These are phyloP conservation scores for Dictyophora rubrovolvata DNA, from an alignment of 768 basidiomycete species.

Conservation along the genomic window DNA sequence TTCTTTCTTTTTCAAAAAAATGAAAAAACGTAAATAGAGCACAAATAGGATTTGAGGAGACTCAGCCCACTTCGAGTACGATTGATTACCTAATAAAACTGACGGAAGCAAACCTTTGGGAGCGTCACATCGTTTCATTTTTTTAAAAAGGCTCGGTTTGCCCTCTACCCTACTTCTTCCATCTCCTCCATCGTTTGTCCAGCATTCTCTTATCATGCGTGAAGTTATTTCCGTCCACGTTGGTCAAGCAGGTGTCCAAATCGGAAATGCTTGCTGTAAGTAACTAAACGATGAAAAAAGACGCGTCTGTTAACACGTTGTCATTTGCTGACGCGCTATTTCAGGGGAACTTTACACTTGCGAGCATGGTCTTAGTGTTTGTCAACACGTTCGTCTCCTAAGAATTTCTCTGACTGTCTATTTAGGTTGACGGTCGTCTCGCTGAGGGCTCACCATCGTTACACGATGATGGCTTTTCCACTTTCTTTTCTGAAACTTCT, in stretches of 20 bases:
- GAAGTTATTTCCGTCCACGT: constrained; percentile 98
- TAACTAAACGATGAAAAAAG: constrained; percentile 18
- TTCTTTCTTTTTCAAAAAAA: no score
- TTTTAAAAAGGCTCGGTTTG: constrained; percentile 2
- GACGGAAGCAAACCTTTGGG: constrained; percentile 4
- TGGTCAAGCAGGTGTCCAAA: constrained; percentile 97
- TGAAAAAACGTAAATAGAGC: no score
- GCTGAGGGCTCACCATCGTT: constrained; percentile 63
- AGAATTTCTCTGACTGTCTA: not conserved
- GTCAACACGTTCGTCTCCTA: not conserved
- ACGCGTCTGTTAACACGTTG: constrained; percentile 23
- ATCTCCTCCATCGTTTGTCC: not conserved
- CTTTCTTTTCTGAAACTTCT: constrained; percentile 97
- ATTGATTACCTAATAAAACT: not conserved
- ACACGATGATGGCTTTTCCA: constrained; percentile 89
- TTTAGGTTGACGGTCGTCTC: constrained; percentile 89
- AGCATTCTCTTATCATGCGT: constrained; percentile 44
- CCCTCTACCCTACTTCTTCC: constrained; percentile 3
- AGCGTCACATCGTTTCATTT: constrained; percentile 8
- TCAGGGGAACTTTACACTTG: constrained; percentile 97
- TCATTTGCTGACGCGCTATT: constrained; percentile 17
- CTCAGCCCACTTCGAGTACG: no score
- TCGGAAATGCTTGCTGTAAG: constrained; percentile 98
- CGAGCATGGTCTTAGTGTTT: constrained; percentile 92
- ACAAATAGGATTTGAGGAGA: no score